These are phyloP conservation scores for Rhizomucor pusillus DNA, from an alignment of 371 early-diverging fungal species.

Conservation along the genomic window DNA sequence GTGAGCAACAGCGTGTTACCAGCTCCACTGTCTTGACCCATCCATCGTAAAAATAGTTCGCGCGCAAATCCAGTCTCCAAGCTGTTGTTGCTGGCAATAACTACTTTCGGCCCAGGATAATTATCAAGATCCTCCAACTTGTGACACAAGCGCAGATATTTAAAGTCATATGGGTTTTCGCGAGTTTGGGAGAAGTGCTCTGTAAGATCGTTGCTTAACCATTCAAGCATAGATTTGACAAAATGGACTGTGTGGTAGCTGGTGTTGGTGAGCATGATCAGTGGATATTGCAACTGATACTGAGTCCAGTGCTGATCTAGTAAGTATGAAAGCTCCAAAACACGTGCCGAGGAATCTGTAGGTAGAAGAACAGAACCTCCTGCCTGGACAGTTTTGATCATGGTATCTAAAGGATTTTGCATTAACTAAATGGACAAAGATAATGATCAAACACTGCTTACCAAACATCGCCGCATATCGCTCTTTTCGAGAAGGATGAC, in stretches of 20 bases:
- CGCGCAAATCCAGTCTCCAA: slow-evolving; percentile 82
- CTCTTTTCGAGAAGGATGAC: slow-evolving; percentile 67
- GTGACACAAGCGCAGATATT: slow-evolving; percentile 67
- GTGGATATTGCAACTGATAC: slow-evolving; percentile 63
- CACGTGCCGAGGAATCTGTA: slow-evolving; percentile 84
- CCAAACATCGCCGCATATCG: slow-evolving; percentile 76
- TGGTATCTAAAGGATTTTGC: slow-evolving; percentile 66
- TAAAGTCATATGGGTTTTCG: slow-evolving; percentile 90
- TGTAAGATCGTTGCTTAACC: slow-evolving; percentile 90
- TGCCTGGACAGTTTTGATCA: slow-evolving; percentile 56
- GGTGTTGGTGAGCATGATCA: slow-evolving; percentile 78
- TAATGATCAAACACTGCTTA: too few relatives aligned
- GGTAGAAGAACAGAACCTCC: slow-evolving; percentile 90
- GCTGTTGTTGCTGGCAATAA: slow-evolving; percentile 76
- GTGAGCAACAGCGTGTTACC: slow-evolving; percentile 76
- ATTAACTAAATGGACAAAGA: not conserved
- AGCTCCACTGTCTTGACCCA: slow-evolving; percentile 16
- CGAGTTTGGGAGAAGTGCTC: slow-evolving; percentile 68
- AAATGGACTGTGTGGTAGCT: slow-evolving; percentile 74
- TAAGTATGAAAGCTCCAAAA: slow-evolving; percentile 89
- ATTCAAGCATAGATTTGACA: slow-evolving; percentile 91
- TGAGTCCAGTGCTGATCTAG: slow-evolving; percentile 85
- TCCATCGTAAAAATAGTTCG: slow-evolving; percentile 77
- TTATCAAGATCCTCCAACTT: slow-evolving; percentile 71
- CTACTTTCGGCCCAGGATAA: slow-evolving; percentile 74